phyloP scores from a whole-genome alignment of 352 stramenopile species.

The Globisporangium megalacanthum region DNA sequence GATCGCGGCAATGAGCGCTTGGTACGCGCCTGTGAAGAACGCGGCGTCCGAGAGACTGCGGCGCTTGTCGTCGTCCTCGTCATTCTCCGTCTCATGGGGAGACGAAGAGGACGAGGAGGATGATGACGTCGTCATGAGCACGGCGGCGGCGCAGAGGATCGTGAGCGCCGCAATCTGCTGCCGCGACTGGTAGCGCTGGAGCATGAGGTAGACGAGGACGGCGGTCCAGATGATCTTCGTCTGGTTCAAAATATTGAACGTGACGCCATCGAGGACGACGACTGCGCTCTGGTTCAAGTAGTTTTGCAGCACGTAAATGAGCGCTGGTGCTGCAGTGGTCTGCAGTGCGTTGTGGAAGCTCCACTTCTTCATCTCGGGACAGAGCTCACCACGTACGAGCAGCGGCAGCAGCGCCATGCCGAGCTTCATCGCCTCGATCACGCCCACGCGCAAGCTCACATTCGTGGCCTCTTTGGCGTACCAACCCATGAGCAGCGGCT shows the following conservation, averaged over 20 bases:
- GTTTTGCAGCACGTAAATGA: constrained; percentile 84
- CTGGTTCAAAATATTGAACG: constrained; percentile 85
- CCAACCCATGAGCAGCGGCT: constrained; percentile 75
- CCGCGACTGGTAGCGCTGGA: constrained; percentile 61
- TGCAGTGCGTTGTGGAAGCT: constrained; percentile 41
- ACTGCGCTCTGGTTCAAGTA: constrained; percentile 77
- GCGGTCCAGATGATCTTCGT: constrained; percentile 89
- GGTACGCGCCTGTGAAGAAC: constrained; percentile 66
- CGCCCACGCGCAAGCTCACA: constrained; percentile 62
- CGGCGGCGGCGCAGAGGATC: constrained; percentile 60
- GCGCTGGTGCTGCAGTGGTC: constrained; percentile 59
- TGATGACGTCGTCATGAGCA: constrained; percentile 65
- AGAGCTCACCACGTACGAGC: constrained; percentile 36
- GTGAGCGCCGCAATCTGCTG: constrained; percentile 66
- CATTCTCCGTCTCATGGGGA: background rate
- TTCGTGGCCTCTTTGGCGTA: constrained; percentile 54
- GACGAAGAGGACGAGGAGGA: constrained; percentile 15
- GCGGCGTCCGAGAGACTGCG: constrained; percentile 23
- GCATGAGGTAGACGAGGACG: constrained; percentile 72
- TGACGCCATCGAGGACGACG: constrained; percentile 70
- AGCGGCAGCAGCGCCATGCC: constrained; percentile 59
- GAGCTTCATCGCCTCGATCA: constrained; percentile 75
- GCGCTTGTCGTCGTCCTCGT: background rate
- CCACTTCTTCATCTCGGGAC: constrained; percentile 63
- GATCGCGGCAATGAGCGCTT: constrained; percentile 63